These are phyloP conservation scores for Strobilomyces confusus DNA, from an alignment of 768 basidiomycete genomes.

Conservation along the genomic window DNA sequence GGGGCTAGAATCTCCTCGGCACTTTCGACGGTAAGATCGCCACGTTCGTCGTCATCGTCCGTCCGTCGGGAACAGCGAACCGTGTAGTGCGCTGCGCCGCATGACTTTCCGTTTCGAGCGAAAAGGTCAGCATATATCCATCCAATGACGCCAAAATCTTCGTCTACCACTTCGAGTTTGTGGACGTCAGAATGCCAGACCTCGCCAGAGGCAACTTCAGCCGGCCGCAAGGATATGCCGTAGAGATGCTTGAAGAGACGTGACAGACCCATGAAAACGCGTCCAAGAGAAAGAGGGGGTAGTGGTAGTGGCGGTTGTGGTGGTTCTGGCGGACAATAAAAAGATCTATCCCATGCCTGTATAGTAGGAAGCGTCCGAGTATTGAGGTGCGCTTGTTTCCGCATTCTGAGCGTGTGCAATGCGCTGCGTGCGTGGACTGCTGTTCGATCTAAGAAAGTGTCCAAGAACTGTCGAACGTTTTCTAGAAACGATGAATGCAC, in stretches of 20 bases:
- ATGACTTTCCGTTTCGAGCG: constrained; percentile 75
- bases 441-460: constrained; percentile 76
- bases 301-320: constrained; percentile 71
- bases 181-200: constrained; percentile 86
- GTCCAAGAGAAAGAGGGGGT: constrained; percentile 80
- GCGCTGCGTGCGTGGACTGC: constrained; percentile 73
- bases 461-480: constrained; percentile 84
- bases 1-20: constrained; percentile 40
- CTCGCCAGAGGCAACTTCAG: constrained; percentile 67
- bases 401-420: constrained; percentile 56
- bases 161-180: constrained; percentile 91
- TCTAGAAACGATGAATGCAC: constrained; percentile 37
- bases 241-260: constrained; percentile 83
- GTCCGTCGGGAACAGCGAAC: constrained; percentile 90
- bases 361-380: constrained; percentile 58
- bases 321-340: constrained; percentile 79
- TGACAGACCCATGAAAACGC: constrained; percentile 88
- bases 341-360: constrained; percentile 97
- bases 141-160: constrained; percentile 80
- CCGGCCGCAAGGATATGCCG: constrained; percentile 78
- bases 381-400: constrained; percentile 72
- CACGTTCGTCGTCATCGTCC: constrained; percentile 81
- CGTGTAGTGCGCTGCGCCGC: constrained; percentile 96
- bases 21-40: constrained; percentile 49
- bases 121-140: constrained; percentile 96